Evolutionary conservation across 2,329 filamentous ascomycete species (phyloP).

Genomic region (Fonsecaea pedrosoi): DNA sequence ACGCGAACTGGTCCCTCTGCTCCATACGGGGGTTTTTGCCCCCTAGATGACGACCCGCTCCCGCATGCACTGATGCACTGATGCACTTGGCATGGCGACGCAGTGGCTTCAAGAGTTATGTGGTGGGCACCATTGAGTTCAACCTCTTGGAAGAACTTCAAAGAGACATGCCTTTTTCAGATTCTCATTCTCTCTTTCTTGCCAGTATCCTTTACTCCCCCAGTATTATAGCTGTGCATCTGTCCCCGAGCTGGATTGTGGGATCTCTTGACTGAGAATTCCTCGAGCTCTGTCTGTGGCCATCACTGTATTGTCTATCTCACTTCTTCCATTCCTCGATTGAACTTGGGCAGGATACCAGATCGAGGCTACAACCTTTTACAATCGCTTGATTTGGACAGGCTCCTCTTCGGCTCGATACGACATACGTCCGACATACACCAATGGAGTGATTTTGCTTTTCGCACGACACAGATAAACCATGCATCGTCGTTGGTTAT

Average conservation of each 20-base stretch:
- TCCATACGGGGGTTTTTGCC: conserved; percentile 9
- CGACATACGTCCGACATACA: background rate
- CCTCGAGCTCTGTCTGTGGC: conserved; percentile 16
- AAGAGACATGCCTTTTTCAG: background rate
- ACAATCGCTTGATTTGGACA: conserved; percentile 27
- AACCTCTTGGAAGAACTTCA: conserved; percentile 11
- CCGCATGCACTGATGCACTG: conserved; percentile 12
- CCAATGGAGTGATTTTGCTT: conserved; percentile 4
- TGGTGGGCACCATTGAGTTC: background rate
- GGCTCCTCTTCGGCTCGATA: conserved; percentile 24
- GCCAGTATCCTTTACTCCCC: background rate
- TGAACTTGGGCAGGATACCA: conserved; percentile 32
- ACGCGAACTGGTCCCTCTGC: conserved; percentile 25
- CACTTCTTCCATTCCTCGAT: conserved; percentile 22
- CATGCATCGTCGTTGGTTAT: conserved; percentile 40
- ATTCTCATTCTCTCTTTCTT: conserved; percentile 1
- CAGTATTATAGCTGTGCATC: conserved; percentile 13
- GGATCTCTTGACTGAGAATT: conserved; percentile 41
- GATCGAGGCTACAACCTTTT: conserved; percentile 11
- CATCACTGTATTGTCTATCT: conserved; percentile 6
- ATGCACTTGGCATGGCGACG: conserved; percentile 29
- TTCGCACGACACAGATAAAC: conserved; percentile 10
- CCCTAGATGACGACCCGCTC: conserved; percentile 23
- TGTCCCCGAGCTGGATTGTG: conserved; percentile 8
- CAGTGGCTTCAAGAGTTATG: conserved; percentile 16